Conservation (phyloP, 2,329 filamentous ascomycete species). For the Knoxdaviesia capensis region DNA sequence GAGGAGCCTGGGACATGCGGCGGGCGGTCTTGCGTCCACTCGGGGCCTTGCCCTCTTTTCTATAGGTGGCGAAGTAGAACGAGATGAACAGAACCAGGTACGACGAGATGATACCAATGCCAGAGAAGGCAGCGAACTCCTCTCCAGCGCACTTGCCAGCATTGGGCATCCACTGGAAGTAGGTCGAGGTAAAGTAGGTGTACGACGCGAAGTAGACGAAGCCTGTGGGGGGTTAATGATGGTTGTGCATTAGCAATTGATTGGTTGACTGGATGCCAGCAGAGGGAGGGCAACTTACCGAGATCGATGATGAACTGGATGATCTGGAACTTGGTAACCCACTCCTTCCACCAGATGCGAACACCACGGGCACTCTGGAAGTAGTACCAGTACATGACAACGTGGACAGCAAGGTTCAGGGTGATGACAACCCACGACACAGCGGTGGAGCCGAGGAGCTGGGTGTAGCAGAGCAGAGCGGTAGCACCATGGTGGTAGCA, state of each 20-base stretch:
- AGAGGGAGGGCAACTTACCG: conserved; percentile 32
- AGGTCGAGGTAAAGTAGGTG: conserved; percentile 88
- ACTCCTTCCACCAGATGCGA: conserved; percentile 99
- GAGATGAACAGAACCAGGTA: conserved; percentile 98
- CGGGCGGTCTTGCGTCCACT: conserved; percentile 63
- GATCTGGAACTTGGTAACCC: conserved; percentile 95
- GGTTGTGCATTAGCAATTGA: too few species aligned
- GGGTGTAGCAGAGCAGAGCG: conserved; percentile 91
- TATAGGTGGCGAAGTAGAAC: conserved; percentile 96
- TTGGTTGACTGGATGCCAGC: too few species aligned
- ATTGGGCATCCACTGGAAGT: conserved; percentile 73
- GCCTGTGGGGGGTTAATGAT: conserved; percentile 24
- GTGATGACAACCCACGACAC: conserved; percentile 92
- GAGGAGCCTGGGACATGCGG: conserved; percentile 42
- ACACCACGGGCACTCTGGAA: conserved; percentile 95
- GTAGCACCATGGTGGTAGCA: conserved; percentile 98
- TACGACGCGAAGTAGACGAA: conserved; percentile 99
- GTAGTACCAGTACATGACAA: conserved; percentile 99
- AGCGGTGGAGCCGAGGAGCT: conserved; percentile 78
- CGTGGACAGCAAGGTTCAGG: conserved; percentile 83
- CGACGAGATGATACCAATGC: conserved; percentile 78
- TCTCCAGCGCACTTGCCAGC: conserved; percentile 77
- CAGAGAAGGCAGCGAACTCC: conserved; percentile 87
- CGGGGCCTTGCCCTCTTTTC: conserved; percentile 59
- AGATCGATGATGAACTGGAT: conserved; percentile 94